These are phyloP conservation scores for Curvularia sp. DNA, from an alignment of 2,329 filamentous ascomycete genomes.

Conservation along the genomic window DNA sequence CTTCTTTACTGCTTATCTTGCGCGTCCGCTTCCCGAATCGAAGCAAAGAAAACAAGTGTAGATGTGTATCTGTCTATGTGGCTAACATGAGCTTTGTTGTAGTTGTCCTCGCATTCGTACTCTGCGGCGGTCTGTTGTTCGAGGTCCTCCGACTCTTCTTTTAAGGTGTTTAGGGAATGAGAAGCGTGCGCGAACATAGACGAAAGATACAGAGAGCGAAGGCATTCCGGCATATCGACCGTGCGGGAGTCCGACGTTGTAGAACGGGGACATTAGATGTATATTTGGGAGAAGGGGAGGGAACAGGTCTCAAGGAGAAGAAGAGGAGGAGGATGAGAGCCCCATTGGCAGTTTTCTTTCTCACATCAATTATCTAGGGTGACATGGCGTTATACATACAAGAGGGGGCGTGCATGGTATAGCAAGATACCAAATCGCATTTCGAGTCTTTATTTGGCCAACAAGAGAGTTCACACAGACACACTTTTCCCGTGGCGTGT, in stretches of 20 bases:
- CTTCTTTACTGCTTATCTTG: background rate
- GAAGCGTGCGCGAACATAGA: background rate
- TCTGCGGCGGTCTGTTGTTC: slow-evolving; percentile 67
- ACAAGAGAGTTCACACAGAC: background rate
- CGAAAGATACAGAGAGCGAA: background rate
- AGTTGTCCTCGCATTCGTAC: slow-evolving; percentile 69
- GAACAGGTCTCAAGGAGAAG: background rate
- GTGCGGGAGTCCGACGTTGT: background rate
- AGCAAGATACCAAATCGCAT: slow-evolving; percentile 3
- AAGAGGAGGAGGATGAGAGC: background rate
- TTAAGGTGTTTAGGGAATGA: slow-evolving; percentile 17
- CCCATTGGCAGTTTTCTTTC: background rate
- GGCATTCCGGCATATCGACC: background rate
- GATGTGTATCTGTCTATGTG: too few species aligned
- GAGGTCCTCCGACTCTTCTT: slow-evolving; percentile 62
- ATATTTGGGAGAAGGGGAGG: background rate
- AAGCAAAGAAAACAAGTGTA: too few species aligned
- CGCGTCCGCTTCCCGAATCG: too few species aligned
- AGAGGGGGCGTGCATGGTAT: slow-evolving; percentile 4
- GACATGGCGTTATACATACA: slow-evolving; percentile 10
- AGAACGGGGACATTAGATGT: background rate
- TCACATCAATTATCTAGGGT: slow-evolving; percentile 10
- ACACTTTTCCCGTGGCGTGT: background rate
- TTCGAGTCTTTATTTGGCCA: slow-evolving; percentile 6
- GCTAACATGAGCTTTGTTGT: slow-evolving; percentile 4